Base-by-base conservation (phyloP, 768 basidiomycete genomes). In the Russula ochroleuca region DNA sequence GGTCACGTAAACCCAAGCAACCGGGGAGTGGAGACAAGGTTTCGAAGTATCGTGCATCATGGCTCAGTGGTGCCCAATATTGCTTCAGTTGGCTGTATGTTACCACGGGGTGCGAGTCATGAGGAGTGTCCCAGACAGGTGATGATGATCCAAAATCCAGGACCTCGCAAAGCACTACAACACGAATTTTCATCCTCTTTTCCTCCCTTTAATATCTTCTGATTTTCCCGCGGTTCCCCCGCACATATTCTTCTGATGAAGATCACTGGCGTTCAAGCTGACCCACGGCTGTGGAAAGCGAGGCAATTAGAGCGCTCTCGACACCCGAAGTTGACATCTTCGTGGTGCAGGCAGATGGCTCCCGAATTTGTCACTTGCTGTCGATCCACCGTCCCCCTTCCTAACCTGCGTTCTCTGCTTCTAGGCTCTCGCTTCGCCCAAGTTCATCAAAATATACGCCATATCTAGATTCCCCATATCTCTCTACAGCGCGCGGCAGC, bases 61-160 rank as follows among this genome's bases (percentile, higher is more conserved):
- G 17, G 13, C 19, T 5, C 33, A 37, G 31, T 41, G 19, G 43
- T 23, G 23, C n/a, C 10, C 59, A 61, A 61, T 53, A 53, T 54
- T 53, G 43, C 59, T 13, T 37, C 21, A 47, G 51, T 61, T 52
- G 49, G 49, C 25, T 25, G 10, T 58, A 17, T 40, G 37, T 62
- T 62, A 41, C 45, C 52, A 57, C 61, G 47, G 55, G 55, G 19
- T n/a, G 50, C 60, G 28, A 37, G 33, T 54, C 60, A 61, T 45
- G 43, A 47, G 51, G n/a, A 28, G 28, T 28, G 19, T 9, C 59
- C 40, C 41, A 37, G 52, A 35, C 28, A 37, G 43, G 43, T 25
- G 31, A 37, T 43, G 56, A 58, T 41, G 43, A 33, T 59, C 43
- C 45, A 45, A 21, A 35, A 47, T 28, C 60, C 52, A 54, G 60